phyloP scores from a whole-genome alignment of 2,329 filamentous ascomycete genomes.

The Colletotrichum musicola region DNA sequence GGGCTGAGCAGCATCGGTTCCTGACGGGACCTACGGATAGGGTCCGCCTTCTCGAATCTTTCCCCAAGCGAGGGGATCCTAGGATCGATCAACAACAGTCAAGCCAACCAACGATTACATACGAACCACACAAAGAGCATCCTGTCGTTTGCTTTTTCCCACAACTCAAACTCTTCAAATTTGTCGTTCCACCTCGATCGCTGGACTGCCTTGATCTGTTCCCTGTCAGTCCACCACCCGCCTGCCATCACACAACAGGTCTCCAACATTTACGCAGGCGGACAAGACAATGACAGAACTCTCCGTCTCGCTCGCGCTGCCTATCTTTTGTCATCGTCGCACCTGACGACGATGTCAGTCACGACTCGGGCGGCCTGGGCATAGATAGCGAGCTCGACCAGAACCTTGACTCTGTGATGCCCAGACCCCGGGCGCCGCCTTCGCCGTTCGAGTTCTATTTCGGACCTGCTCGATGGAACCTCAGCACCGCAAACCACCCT shows the following conservation, averaged over 20 bases:
- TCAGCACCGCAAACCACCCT: neutral
- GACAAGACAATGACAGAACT: too few relatives aligned
- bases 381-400: neutral
- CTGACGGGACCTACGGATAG: neutral
- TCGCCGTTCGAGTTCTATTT: constrained; percentile 28
- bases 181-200: neutral
- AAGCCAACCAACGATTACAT: neutral
- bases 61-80: too few relatives aligned
- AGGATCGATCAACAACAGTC: neutral
- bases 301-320: too few relatives aligned
- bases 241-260: neutral
- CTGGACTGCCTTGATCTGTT: too few relatives aligned
- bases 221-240: too few relatives aligned
- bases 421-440: neutral
- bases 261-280: too few relatives aligned
- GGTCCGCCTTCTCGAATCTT: neutral
- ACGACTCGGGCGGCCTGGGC: neutral
- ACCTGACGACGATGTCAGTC: neutral
- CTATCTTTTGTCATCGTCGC: too few relatives aligned
- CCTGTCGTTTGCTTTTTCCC: constrained; percentile 18
- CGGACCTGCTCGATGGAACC: constrained; percentile 23
- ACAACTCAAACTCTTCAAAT: constrained; percentile 6
- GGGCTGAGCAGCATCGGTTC: neutral
- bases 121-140: neutral
- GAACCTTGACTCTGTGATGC: neutral